phyloP scores from a whole-genome alignment of 306 rosid species.

The Comarum palustre region DNA sequence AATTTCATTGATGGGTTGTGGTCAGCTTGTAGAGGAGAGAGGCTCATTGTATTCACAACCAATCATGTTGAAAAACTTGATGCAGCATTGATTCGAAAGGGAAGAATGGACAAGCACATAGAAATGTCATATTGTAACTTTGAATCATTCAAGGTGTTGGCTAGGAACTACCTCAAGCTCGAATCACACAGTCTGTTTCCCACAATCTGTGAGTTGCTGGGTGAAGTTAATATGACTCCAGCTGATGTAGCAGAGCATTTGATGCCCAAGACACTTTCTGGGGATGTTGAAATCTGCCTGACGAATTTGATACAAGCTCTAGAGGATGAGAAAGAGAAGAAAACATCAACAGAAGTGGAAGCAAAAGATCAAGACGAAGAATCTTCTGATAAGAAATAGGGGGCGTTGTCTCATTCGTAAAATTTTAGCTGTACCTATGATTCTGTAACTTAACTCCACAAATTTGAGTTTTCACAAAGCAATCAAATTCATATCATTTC shows the following conservation, averaged over 20 bases:
- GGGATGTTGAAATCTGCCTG: slow-evolving; percentile 33
- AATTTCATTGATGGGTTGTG: slow-evolving; percentile 85
- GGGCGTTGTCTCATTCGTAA: not conserved
- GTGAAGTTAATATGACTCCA: slow-evolving; percentile 46
- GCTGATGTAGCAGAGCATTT: slow-evolving; percentile 90
- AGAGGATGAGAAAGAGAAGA: slow-evolving; percentile 28
- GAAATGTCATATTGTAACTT: slow-evolving; percentile 60
- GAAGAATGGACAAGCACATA: slow-evolving; percentile 85
- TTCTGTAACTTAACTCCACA: not conserved
- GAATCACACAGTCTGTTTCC: slow-evolving; percentile 45
- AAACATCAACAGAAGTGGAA: slow-evolving; percentile 1
- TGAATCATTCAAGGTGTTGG: slow-evolving; percentile 66
- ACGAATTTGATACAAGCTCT: slow-evolving; percentile 51
- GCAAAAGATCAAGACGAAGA: not conserved
- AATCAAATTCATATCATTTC: not conserved
- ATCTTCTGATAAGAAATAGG: not conserved
- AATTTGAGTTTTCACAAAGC: not conserved
- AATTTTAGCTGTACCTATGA: not conserved
- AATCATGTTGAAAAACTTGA: slow-evolving; percentile 75
- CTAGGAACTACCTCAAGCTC: slow-evolving; percentile 53
- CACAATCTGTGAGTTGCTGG: slow-evolving; percentile 32
- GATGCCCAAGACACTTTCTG: slow-evolving; percentile 55
- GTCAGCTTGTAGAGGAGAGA: slow-evolving; percentile 77
- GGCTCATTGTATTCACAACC: slow-evolving; percentile 74
- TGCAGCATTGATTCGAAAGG: slow-evolving; percentile 74